phyloP scores from a whole-genome alignment of 768 basidiomycete species.

The Multifurca ochricompacta region DNA sequence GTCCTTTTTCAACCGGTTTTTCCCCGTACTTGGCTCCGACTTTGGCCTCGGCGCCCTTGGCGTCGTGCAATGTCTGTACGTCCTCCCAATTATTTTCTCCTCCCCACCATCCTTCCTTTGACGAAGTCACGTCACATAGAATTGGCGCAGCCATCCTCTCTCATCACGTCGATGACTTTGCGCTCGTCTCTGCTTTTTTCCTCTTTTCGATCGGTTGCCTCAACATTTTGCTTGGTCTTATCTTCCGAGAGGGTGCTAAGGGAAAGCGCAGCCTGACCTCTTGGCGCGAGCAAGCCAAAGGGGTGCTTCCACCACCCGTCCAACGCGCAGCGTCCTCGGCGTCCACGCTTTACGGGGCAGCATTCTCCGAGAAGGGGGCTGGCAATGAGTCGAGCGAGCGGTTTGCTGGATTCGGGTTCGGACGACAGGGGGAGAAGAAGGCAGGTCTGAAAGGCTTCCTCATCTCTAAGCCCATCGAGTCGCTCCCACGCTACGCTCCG shows the following conservation, averaged over 20 bases:
- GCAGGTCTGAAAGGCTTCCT: conserved; percentile 50
- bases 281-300: conserved; percentile 39
- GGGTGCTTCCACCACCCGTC: conserved; percentile 16
- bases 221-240: conserved; percentile 71
- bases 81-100: conserved; percentile 18
- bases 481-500: conserved; percentile 16
- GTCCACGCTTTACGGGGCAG: conserved; percentile 9
- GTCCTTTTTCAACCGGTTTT: conserved; percentile 70
- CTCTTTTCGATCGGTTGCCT: conserved; percentile 87
- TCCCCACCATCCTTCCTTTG: neutral
- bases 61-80: conserved; percentile 77
- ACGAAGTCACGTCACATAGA: conserved; percentile 1
- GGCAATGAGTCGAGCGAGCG: neutral
- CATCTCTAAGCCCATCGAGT: conserved; percentile 16
- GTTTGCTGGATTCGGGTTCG: conserved; percentile 61
- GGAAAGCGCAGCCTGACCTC: conserved; percentile 52
- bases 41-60: conserved; percentile 87
- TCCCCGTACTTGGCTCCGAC: conserved; percentile 76
- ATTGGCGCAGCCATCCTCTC: conserved; percentile 49
- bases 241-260: conserved; percentile 59
- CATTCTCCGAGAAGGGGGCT: conserved; percentile 6
- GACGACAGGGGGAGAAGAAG: conserved; percentile 68
- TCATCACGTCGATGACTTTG: conserved; percentile 73
- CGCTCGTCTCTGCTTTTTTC: conserved; percentile 87
- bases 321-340: conserved; percentile 14